Evolutionary conservation across 768 basidiomycete species (phyloP).

Genomic region (Russula griseocarnosa): DNA sequence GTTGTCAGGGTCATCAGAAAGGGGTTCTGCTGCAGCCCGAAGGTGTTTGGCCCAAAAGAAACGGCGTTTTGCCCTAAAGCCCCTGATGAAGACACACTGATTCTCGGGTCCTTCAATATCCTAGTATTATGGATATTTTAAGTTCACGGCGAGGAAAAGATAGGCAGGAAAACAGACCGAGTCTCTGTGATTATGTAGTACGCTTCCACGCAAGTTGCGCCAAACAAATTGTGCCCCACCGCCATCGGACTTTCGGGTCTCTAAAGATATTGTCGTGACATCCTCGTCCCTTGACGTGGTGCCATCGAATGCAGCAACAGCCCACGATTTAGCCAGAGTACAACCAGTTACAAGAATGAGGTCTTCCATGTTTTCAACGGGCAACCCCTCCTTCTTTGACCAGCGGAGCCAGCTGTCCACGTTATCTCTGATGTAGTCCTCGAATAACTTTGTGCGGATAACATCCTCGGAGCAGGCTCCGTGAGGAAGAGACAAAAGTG

Average conservation of each 20-base stretch:
- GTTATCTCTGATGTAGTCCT: conserved; percentile 3
- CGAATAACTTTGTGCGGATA: not conserved
- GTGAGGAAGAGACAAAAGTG: not conserved
- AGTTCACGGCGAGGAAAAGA: not conserved
- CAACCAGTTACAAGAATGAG: not conserved
- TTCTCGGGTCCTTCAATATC: not conserved
- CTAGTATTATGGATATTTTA: not conserved
- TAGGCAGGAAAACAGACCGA: not conserved
- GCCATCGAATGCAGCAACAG: not conserved
- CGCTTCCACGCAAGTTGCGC: not conserved
- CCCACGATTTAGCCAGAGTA: not conserved
- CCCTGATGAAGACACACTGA: conserved; percentile 20
- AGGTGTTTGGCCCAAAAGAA: not conserved
- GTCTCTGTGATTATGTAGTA: not conserved
- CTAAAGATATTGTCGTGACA: not conserved
- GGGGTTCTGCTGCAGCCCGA: conserved; percentile 8
- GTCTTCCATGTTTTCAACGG: not conserved
- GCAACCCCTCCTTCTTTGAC: not conserved
- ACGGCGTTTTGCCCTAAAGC: conserved; percentile 17
- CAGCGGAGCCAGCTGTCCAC: not conserved
- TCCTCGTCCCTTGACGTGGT: not conserved
- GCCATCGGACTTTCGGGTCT: no score
- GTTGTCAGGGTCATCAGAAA: conserved; percentile 1
- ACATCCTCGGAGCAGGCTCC: not conserved
- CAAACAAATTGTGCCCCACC: not conserved